These are phyloP conservation scores for Phyllostachys edulis DNA, from an alignment of 176 grass and related monocot genomes.

Conservation along the genomic window DNA sequence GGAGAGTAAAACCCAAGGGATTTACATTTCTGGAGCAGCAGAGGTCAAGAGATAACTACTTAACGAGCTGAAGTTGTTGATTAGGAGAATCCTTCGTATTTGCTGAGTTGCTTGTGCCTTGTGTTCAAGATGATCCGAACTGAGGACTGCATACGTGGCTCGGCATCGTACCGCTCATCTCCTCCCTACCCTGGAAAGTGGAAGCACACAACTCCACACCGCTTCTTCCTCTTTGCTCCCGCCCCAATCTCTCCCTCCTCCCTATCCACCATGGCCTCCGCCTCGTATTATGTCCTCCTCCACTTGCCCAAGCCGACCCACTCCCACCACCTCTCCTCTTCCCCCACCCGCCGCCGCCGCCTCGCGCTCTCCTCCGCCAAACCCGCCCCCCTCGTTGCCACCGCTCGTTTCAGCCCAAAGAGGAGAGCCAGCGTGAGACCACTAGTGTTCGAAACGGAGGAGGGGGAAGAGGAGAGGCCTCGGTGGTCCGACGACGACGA, in stretches of 20 bases:
- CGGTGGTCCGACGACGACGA: not conserved
- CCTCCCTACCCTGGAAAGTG: not conserved
- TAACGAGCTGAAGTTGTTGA: too few species aligned
- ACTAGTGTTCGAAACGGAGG: constrained; percentile 18
- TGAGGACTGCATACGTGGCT: constrained; percentile 1
- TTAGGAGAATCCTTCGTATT: too few species aligned
- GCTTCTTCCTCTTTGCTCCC: not conserved
- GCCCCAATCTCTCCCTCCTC: not conserved
- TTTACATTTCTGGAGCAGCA: constrained; percentile 87
- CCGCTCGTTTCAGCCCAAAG: not conserved
- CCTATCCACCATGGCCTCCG: constrained; percentile 21
- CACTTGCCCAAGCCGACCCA: constrained; percentile 7
- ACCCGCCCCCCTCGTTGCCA: not conserved
- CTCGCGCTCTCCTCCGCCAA: not conserved
- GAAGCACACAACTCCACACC: too few species aligned
- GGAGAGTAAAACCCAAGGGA: too few species aligned
- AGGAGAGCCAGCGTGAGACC: constrained; percentile 24
- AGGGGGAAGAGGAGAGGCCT: too few species aligned
- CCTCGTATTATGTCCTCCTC: constrained; percentile 5
- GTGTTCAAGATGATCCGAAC: too few species aligned
- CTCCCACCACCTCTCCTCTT: not conserved
- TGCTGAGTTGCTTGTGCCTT: too few species aligned
- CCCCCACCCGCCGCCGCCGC: not conserved
- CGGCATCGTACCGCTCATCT: constrained; percentile 28
- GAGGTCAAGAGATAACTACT: constrained; percentile 49